Base-by-base conservation (phyloP, 1,284 basidiomycete genomes). In the Singerocomus rubriflavus region DNA sequence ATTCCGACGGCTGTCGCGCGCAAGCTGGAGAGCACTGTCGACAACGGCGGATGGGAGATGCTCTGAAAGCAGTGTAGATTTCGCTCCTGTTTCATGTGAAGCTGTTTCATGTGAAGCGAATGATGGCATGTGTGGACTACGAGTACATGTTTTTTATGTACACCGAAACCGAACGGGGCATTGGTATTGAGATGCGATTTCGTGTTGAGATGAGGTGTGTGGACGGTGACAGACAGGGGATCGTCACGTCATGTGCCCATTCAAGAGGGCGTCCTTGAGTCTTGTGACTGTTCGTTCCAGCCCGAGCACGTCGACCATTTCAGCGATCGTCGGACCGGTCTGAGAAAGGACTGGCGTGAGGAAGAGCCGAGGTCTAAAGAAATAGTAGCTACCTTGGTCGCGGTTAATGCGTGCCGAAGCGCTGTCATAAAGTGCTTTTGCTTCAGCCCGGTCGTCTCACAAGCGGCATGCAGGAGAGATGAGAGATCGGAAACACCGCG, bases 11-110 rank as follows among this genome's bases (percentile, higher is more conserved):
- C 93, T 33, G 88, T 98, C 13, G 92, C 95, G 3, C 78, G 96
- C 44, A 91, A 91, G 67, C 70, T 98, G 50, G 97, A 99, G 65
- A 80, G 89, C 51, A 84, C 82, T 4, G 80, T 93, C n/a, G 94
- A 98, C 65, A 86, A 80, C 39, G 93, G 94, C 25, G 93, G 93
- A 11, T 98, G 95, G 95, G 89, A 91, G 62, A 90, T 90, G 44
- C 71, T 97, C 45, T 96, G 60, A 71, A n/a, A 21, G 21, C 21
- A 21, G 21, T 21, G 21, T 4, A 21, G 4, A 21, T 21, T 21
- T 21, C 21, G 21, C 4, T 21, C 21, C 21, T 21, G 21, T 21
- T 21, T 21, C 21, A 21, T 21, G 21, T 21, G 21, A 21, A 21
- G 21, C 21, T 21, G 21, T 21, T 21, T 21, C 21, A 21, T 21